phyloP scores from a whole-genome alignment of 2,329 filamentous ascomycete genomes.

The Remersonia thermophila region DNA sequence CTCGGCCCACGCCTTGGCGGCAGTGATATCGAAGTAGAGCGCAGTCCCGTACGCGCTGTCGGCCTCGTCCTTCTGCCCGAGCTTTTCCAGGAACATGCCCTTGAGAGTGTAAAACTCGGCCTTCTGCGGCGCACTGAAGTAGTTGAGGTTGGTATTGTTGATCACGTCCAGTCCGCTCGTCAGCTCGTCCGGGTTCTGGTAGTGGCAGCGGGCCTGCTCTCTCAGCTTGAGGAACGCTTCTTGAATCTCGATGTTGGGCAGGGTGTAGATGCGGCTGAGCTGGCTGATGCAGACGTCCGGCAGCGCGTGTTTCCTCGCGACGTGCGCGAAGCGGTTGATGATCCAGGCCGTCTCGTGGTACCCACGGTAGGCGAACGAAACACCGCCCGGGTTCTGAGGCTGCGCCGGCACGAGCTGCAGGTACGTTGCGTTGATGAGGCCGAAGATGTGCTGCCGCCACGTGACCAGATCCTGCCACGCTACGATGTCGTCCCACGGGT shows the following conservation, averaged over 20 bases:
- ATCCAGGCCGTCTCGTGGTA: slow-evolving; percentile 99
- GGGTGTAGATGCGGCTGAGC: slow-evolving; percentile 91
- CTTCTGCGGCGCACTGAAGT: slow-evolving; percentile 92
- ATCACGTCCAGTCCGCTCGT: slow-evolving; percentile 93
- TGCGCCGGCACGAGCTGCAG: slow-evolving; percentile 70
- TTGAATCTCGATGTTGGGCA: slow-evolving; percentile 98
- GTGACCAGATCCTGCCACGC: slow-evolving; percentile 99
- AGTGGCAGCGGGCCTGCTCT: slow-evolving; percentile 98
- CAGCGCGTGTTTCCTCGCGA: slow-evolving; percentile 91
- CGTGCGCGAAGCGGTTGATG: slow-evolving; percentile 96
- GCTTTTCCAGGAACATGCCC: slow-evolving; percentile 96
- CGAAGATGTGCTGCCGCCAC: slow-evolving; percentile 98
- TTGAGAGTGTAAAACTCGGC: slow-evolving; percentile 98
- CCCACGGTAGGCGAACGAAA: slow-evolving; percentile 90
- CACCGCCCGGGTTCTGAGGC: slow-evolving; percentile 70
- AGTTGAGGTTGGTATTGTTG: slow-evolving; percentile 98
- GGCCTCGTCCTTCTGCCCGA: slow-evolving; percentile 80
- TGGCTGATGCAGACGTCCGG: slow-evolving; percentile 96
- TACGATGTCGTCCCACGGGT: slow-evolving; percentile 98
- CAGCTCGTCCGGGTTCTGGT: slow-evolving; percentile 87
- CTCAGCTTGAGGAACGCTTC: slow-evolving; percentile 95
- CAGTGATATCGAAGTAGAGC: slow-evolving; percentile 86
- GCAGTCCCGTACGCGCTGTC: slow-evolving; percentile 92
- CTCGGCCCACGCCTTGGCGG: slow-evolving; percentile 96
- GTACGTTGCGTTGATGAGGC: slow-evolving; percentile 90